phyloP scores from a whole-genome alignment of 2,329 filamentous ascomycete genomes.

The Alternaria sp. region DNA sequence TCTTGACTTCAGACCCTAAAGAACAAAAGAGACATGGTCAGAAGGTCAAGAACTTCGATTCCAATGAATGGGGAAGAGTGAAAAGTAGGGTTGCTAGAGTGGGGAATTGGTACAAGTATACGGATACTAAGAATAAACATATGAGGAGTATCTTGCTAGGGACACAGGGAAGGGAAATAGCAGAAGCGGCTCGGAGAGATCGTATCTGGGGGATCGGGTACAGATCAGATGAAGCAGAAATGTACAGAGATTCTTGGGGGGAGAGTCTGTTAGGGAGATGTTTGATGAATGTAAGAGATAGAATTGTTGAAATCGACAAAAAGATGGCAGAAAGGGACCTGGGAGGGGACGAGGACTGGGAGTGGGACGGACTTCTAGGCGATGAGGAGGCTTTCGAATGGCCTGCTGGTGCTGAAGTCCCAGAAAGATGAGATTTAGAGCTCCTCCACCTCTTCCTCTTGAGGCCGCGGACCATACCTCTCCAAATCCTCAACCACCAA shows the following conservation, averaged over 20 bases:
- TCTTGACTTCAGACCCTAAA: neutral
- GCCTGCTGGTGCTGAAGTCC: neutral
- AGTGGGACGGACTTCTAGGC: neutral
- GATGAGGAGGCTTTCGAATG: neutral
- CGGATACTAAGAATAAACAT: neutral
- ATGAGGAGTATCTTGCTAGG: constrained; percentile 46
- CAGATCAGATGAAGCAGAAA: constrained; percentile 27
- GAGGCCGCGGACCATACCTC: neutral
- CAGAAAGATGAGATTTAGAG: neutral
- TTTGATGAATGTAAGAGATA: constrained; percentile 65
- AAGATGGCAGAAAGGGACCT: neutral
- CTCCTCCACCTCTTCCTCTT: neutral
- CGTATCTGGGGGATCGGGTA: constrained; percentile 26
- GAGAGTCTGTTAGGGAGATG: constrained; percentile 69
- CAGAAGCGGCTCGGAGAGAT: constrained; percentile 12
- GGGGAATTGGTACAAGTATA: neutral
- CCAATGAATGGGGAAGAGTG: neutral
- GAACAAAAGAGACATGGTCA: neutral
- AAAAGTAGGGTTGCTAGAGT: neutral
- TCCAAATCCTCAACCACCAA: neutral
- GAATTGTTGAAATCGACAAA: constrained; percentile 49
- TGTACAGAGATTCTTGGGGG: constrained; percentile 63
- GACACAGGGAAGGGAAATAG: constrained; percentile 58
- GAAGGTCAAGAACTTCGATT: neutral
- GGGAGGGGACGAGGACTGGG: neutral